phyloP scores from a whole-genome alignment of 78 protist genomes.

The Chrysochromulina tobinii region DNA sequence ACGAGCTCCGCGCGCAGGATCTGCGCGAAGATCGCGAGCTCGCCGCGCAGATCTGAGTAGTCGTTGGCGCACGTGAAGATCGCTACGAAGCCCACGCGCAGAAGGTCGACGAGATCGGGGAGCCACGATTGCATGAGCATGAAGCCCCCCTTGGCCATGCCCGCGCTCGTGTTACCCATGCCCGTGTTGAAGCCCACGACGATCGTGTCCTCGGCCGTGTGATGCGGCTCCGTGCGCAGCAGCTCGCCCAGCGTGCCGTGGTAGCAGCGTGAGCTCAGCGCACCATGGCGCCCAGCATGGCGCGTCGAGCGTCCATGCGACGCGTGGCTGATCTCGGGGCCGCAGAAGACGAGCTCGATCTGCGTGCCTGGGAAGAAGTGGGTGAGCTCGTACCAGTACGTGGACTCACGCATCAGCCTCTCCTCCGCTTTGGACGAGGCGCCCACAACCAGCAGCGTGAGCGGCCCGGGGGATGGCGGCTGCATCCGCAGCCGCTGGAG shows the following conservation, averaged over 20 bases:
- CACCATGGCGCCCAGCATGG: neutral
- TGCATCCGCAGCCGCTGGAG: no score
- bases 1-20: neutral
- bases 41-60: conserved; percentile 13
- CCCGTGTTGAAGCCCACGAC: conserved; percentile 13
- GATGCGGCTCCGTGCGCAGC: neutral
- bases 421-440: conserved; percentile 6
- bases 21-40: neutral
- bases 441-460: neutral
- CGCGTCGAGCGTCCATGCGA: neutral
- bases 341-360: neutral
- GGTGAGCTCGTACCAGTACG: neutral
- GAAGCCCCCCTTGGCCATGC: neutral
- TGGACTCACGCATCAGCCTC: neutral
- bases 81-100: neutral
- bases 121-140: neutral
- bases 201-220: neutral
- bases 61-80: conserved; percentile 21
- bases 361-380: neutral
- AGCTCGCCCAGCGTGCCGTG: neutral
- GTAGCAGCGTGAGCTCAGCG: neutral
- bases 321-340: neutral
- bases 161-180: neutral
- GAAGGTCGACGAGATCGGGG: neutral
- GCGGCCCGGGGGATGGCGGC: neutral